phyloP scores from a whole-genome alignment of 768 basidiomycete genomes.

The Boletus coccyginus region DNA sequence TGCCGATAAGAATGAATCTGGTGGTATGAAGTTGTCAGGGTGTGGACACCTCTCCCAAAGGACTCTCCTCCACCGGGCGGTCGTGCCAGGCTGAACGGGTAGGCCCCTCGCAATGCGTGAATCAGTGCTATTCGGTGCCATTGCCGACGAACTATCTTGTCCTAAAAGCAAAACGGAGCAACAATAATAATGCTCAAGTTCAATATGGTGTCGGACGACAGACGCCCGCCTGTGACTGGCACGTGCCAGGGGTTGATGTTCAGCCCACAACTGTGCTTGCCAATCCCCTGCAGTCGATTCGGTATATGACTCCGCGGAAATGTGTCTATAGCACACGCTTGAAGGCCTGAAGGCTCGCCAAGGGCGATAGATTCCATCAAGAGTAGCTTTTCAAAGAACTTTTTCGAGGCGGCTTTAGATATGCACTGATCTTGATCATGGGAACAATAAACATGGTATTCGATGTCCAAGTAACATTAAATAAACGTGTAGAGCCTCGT shows the following conservation, averaged over 20 bases:
- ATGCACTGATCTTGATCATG: conserved; percentile 27
- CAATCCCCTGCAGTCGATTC: conserved; percentile 2
- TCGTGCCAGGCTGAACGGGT: conserved; percentile 13
- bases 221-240: background rate
- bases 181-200: background rate
- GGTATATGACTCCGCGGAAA: conserved; percentile 13
- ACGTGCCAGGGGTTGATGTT: conserved; percentile 9
- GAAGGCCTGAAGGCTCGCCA: background rate
- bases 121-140: background rate
- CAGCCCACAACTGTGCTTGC: background rate
- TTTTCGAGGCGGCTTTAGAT: conserved; percentile 11
- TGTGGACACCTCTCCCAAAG: conserved; percentile 76
- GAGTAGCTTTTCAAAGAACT: background rate
- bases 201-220: background rate
- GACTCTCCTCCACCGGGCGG: conserved; percentile 58
- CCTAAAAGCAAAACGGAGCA: background rate
- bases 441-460: conserved; percentile 23
- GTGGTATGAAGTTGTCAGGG: conserved; percentile 86
- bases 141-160: background rate
- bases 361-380: background rate
- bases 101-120: background rate
- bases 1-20: conserved; percentile 69
- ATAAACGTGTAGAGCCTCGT: conserved; percentile 34
- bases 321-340: background rate
- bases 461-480: conserved; percentile 26